Percentiles rank a stretch among this genome's conserved stretches.
Conservation (phyloP, 2,329 filamentous ascomycete genomes). For the Didymellaceae sp. region DNA sequence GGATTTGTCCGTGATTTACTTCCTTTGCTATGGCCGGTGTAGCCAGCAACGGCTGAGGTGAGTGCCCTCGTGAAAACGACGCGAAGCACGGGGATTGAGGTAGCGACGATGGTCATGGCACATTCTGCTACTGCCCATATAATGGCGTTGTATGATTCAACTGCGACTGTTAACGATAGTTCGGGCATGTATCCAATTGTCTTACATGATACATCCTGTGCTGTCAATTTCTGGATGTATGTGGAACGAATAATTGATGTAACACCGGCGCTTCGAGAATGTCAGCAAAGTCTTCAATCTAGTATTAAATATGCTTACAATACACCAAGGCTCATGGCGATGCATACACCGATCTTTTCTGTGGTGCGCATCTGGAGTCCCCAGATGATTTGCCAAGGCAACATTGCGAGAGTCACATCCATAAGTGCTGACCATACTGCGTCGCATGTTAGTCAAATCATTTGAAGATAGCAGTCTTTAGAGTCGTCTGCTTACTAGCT, state of each 20-base stretch:
- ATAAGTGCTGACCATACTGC: constrained; percentile 22
- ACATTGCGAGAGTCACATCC: constrained; percentile 17
- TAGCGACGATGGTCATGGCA: constrained; percentile 20
- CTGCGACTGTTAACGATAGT: constrained; percentile 10
- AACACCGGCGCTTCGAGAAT: constrained; percentile 12
- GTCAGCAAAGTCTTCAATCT: constrained; percentile 5
- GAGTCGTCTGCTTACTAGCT: constrained; percentile 7
- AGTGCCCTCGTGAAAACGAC: constrained; percentile 20
- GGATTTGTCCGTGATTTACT: not conserved
- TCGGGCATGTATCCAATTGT: not conserved
- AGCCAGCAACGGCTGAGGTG: constrained; percentile 13
- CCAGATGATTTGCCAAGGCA: constrained; percentile 20
- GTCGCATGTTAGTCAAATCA: constrained; percentile 3
- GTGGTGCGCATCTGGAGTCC: constrained; percentile 15
- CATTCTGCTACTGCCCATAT: constrained; percentile 22
- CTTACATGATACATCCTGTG: constrained; percentile 22
- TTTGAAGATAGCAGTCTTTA: not conserved
- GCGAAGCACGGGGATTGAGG: constrained; percentile 20
- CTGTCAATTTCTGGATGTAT: constrained; percentile 17
- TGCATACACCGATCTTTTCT: constrained; percentile 21
- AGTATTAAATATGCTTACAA: constrained; percentile 3
- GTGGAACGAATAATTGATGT: constrained; percentile 15
- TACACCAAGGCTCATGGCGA: constrained; percentile 21
- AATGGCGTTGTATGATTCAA: constrained; percentile 18
- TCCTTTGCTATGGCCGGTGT: not conserved